phyloP scores from a whole-genome alignment of 805 yeast species.

The Hanseniaspora vineae region DNA sequence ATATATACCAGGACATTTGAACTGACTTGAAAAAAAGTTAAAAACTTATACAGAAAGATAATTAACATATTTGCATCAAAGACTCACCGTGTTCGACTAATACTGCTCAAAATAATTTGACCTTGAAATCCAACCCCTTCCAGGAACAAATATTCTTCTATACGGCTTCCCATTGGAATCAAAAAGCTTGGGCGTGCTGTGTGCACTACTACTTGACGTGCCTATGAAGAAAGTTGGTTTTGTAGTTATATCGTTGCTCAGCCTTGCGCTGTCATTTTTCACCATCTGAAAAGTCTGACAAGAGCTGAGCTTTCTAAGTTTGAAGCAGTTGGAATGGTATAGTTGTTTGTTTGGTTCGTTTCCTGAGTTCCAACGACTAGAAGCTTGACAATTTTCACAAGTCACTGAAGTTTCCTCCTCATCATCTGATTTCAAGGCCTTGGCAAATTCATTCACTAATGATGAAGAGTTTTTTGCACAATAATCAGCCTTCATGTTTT shows the following conservation, averaged over 20 bases:
- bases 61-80: not conserved
- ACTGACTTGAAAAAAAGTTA: not conserved
- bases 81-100: not conserved
- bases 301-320: no score
- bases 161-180: conserved; percentile 30
- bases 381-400: no score
- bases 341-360: no score
- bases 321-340: no score
- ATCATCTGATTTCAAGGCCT: no score
- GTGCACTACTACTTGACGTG: not conserved
- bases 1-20: conserved; percentile 15
- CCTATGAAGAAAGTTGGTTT: not conserved
- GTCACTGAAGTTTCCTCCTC: no score
- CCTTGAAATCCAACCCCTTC: conserved; percentile 38
- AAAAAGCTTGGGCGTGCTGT: no score
- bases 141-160: conserved; percentile 34
- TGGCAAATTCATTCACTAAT: no score
- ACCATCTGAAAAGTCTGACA: not conserved
- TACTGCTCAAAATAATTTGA: conserved; percentile 9
- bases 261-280: conserved; percentile 18
- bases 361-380: no score
- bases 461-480: no score
- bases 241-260: conserved; percentile 9
- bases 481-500: no score
- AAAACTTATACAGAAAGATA: not conserved